Evolutionary conservation across 495 filamentous ascomycete genomes (phyloP).

Genomic region (Filosporella fistucella): DNA sequence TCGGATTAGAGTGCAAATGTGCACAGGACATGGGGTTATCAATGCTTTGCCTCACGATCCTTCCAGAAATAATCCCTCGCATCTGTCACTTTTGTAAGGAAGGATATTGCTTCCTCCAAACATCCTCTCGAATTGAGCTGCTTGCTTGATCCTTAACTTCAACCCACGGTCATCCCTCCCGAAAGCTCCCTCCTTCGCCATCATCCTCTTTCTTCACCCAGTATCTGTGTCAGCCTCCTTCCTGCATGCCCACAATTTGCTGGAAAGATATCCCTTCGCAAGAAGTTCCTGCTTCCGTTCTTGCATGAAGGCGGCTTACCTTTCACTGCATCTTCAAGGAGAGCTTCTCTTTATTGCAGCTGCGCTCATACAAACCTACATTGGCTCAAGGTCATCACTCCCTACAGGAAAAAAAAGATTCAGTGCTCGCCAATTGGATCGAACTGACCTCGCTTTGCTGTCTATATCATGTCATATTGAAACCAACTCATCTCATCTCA

Average conservation of each 20-base stretch:
- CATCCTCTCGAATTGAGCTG: neutral
- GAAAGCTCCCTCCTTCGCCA: neutral
- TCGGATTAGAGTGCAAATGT: too few species aligned
- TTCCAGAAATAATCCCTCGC: constrained; percentile 1
- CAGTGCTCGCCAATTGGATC: constrained; percentile 3
- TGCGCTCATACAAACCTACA: neutral
- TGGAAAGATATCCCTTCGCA: neutral
- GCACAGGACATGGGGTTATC: constrained; percentile 14
- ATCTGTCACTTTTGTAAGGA: too few species aligned
- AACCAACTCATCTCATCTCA: neutral
- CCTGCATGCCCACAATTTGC: neutral
- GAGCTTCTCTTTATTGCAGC: constrained; percentile 8
- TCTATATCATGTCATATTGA: constrained; percentile 11
- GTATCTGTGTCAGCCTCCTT: too few species aligned
- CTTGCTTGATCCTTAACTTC: neutral
- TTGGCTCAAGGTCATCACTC: neutral
- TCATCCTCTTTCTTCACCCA: neutral
- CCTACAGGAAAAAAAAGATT: neutral
- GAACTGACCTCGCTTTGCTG: constrained; percentile 4
- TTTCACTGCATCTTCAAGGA: constrained; percentile 16
- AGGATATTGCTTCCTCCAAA: neutral
- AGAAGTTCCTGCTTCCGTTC: constrained; percentile 18
- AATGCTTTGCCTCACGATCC: constrained; percentile 8
- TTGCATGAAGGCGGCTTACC: constrained; percentile 13
- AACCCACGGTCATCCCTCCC: neutral